Base-by-base conservation (phyloP, 1,284 basidiomycete genomes). In the Lentinula novae-zelandiae region DNA sequence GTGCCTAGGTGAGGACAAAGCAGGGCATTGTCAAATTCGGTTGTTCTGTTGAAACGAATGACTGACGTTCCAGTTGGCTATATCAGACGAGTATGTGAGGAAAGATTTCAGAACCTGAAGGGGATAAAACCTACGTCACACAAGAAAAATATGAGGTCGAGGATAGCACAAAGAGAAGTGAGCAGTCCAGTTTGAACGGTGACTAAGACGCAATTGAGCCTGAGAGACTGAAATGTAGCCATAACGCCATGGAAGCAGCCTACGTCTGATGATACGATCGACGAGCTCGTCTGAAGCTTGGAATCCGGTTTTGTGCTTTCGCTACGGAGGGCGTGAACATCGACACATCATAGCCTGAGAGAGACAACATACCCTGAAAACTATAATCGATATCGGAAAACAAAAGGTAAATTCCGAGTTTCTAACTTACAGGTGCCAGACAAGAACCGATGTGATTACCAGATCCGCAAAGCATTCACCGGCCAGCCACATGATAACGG, bases 201-300 rank as follows among this genome's bases (percentile, higher is more conserved):
- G 48, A 76, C 78, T 73, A 63, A 8, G 4, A 65, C 49, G 27
- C 27, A 27, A 27, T 27, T 27, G 27, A 27, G 27, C 27, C 27
- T 27, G 27, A 27, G 27, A 27, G 27, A 27, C 27, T 27, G 27
- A 27, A 27, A 27, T 27, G 2, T 27, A 27, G 27, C 27, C 3
- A 27, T 27, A 27, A 27, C 27, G 3, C 27, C 27, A 27, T 27
- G 1, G 38, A 17, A 15, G 36, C 0, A 70, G 3, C 76, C 57
- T 62, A 81, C 81, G 57, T 60, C 78, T 70, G 52, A 81, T 80
- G 54, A 82, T 78, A 52, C 70, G 67, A 61, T 74, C 71, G 2
- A 75, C 65, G 33, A 73, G 59, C 13, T 68, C 55, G 53, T 74
- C 72, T 1, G 72, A 70, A 15, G 62, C 44, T 33, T 63, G 61